These are phyloP conservation scores for Dentipellis fragilis DNA, from an alignment of 768 basidiomycete genomes.

Conservation along the genomic window DNA sequence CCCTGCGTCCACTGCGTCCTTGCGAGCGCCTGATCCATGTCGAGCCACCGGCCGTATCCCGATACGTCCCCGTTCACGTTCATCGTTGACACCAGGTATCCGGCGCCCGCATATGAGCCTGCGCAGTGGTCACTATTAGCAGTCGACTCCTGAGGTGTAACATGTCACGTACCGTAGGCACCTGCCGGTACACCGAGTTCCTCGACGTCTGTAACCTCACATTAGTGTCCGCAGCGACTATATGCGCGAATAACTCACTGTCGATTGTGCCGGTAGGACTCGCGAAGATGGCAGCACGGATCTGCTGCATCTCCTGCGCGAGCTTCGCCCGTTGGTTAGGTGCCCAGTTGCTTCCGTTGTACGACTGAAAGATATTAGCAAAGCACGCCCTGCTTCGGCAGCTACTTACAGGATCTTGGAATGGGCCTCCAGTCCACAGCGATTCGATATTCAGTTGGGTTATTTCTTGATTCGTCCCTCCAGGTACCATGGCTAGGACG, in stretches of 20 bases:
- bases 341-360: constrained; percentile 63
- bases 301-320: constrained; percentile 38
- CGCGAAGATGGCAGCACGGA: constrained; percentile 47
- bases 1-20: constrained; percentile 52
- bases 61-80: constrained; percentile 18
- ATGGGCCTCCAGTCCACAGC: constrained; percentile 69
- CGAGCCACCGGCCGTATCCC: constrained; percentile 57
- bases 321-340: constrained; percentile 32
- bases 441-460: constrained; percentile 69
- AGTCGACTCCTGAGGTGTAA: neutral
- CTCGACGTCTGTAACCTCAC: constrained; percentile 34
- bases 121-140: neutral
- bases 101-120: constrained; percentile 67
- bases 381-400: too few species aligned
- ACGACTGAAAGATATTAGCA: constrained; percentile 25
- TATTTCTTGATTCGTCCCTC: constrained; percentile 48
- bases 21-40: constrained; percentile 52
- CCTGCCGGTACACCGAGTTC: constrained; percentile 44
- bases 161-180: constrained; percentile 43
- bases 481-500: constrained; percentile 49
- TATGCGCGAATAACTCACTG: constrained; percentile 25
- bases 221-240: neutral
- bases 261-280: constrained; percentile 50
- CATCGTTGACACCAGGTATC: constrained; percentile 45
- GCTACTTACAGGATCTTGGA: constrained; percentile 44